phyloP scores from a whole-genome alignment of 768 basidiomycete species.

The Pisolithus orientalis region DNA sequence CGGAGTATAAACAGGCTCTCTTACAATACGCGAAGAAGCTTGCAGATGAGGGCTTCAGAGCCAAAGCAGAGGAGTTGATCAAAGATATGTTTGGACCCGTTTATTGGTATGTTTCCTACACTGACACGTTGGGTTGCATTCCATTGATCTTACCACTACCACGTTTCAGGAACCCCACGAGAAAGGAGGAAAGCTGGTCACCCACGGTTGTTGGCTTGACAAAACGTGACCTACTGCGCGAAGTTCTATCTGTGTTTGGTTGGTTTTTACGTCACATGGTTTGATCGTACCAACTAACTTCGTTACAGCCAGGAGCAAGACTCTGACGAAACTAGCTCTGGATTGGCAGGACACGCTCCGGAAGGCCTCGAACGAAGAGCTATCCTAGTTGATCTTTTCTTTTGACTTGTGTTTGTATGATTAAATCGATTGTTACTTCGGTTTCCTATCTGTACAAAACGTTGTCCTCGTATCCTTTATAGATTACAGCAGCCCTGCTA shows the following conservation, averaged over 20 bases:
- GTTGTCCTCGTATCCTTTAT: too few relatives aligned
- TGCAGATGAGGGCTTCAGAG: constrained; percentile 83
- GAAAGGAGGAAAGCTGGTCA: constrained; percentile 57
- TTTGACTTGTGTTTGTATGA: neutral
- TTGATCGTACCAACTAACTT: constrained; percentile 4
- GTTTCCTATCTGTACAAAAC: too few relatives aligned
- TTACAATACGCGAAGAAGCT: constrained; percentile 76
- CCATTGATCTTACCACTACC: neutral
- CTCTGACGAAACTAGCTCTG: constrained; percentile 62
- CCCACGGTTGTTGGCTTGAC: constrained; percentile 62
- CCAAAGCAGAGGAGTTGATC: constrained; percentile 86
- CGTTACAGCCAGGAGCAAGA: constrained; percentile 61
- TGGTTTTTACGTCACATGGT: constrained; percentile 18
- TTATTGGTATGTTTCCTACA: constrained; percentile 60
- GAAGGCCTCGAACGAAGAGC: constrained; percentile 51
- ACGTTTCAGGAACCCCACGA: constrained; percentile 54
- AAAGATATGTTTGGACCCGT: constrained; percentile 87
- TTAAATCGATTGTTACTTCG: neutral
- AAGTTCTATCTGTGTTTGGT: constrained; percentile 79
- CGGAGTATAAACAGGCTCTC: constrained; percentile 77
- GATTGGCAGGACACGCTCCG: constrained; percentile 82
- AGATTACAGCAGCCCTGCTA: too few relatives aligned
- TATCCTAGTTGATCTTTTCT: constrained; percentile 2
- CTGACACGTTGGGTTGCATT: too few relatives aligned
- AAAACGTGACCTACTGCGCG: constrained; percentile 79